These are phyloP conservation scores for Lactarius indigo DNA, from an alignment of 768 basidiomycete species.

Conservation along the genomic window DNA sequence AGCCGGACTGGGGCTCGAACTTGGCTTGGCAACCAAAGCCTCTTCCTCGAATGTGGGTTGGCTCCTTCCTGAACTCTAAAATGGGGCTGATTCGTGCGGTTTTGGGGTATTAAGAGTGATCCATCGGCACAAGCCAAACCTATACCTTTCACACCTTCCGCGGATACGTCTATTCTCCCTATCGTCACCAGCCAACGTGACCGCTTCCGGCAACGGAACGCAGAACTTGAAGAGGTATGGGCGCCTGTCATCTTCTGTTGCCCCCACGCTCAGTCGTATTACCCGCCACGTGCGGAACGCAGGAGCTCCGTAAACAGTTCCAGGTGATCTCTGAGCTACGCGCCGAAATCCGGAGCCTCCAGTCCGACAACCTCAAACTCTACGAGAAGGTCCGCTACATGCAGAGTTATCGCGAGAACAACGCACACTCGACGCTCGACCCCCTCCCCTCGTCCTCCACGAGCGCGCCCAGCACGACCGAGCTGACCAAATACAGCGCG, in stretches of 20 bases:
- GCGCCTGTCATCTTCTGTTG: background rate
- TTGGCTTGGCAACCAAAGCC: slow-evolving; percentile 51
- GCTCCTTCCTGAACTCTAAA: background rate
- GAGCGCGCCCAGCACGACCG: slow-evolving; percentile 47
- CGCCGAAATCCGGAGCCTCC: slow-evolving; percentile 84
- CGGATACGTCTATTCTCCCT: slow-evolving; percentile 93
- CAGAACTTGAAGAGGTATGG: slow-evolving; percentile 88
- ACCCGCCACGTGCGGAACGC: background rate
- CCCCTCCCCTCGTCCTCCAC: slow-evolving; percentile 47
- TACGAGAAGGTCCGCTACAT: slow-evolving; percentile 99
- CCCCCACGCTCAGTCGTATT: background rate
- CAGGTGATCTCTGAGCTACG: slow-evolving; percentile 93
- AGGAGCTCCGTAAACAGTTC: slow-evolving; percentile 96
- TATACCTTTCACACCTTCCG: slow-evolving; percentile 67
- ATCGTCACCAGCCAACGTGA: slow-evolving; percentile 98
- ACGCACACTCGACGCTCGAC: slow-evolving; percentile 61
- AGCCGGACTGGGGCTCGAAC: slow-evolving; percentile 56
- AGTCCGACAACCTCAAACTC: slow-evolving; percentile 93
- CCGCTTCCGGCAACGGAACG: slow-evolving; percentile 95
- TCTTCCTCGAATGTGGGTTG: slow-evolving; percentile 16
- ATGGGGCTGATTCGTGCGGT: background rate
- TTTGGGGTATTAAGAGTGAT: slow-evolving; percentile 21
- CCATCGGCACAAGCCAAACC: slow-evolving; percentile 50
- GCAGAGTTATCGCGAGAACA: slow-evolving; percentile 90
- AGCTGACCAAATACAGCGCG: slow-evolving; percentile 84